Evolutionary conservation across 164 flowering plant genomes (phyloP).

Genomic region (Nymphaea colorata): DNA sequence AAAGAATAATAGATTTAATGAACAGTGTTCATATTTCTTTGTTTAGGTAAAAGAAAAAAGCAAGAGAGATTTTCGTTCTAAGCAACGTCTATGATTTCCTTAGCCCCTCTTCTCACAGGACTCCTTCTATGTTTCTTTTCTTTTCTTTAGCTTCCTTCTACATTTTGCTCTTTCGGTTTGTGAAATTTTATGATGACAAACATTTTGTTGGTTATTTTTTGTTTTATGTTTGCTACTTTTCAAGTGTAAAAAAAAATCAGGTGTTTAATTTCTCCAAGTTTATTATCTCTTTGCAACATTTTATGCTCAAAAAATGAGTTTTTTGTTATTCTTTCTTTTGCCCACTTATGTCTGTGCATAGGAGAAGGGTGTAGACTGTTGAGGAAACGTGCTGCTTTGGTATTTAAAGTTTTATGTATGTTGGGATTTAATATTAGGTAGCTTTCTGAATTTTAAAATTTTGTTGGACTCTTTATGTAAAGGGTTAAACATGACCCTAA

Average conservation of each 20-base stretch:
- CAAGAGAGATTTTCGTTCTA: conserved; percentile 19
- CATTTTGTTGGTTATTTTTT: background rate
- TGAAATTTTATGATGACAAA: background rate
- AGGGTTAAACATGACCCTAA: too few species aligned
- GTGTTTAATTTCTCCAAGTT: background rate
- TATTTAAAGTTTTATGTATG: too few species aligned
- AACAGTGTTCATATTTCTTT: too few species aligned
- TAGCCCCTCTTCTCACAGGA: conserved; percentile 4
- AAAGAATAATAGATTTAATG: too few species aligned
- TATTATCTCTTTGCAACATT: background rate
- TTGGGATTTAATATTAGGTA: too few species aligned
- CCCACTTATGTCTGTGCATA: background rate
- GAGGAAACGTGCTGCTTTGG: too few species aligned
- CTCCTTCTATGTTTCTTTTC: background rate
- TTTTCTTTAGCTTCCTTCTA: background rate
- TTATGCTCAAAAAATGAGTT: background rate
- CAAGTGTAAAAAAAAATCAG: background rate
- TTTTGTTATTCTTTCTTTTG: background rate
- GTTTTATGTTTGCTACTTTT: background rate
- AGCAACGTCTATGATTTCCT: conserved; percentile 33
- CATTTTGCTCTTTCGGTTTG: background rate
- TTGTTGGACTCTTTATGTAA: too few species aligned
- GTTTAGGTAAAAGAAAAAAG: conserved; percentile 20
- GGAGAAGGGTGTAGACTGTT: conserved; percentile 2
- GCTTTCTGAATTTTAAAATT: too few species aligned